Conservation (phyloP, 1,139 yeast species). For the Blastobotrys persicus region DNA sequence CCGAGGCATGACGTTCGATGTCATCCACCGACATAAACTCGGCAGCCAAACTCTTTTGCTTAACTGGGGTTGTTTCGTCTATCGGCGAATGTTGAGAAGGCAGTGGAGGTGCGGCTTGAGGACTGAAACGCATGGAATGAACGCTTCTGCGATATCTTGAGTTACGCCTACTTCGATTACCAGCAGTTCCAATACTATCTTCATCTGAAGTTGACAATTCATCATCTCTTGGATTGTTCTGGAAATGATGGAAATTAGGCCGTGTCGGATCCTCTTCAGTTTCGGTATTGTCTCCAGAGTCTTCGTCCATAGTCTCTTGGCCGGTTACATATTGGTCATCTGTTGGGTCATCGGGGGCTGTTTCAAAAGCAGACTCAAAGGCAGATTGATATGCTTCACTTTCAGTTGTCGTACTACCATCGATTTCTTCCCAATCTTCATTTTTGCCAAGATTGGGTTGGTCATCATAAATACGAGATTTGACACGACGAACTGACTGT, state of each 20-base stretch:
- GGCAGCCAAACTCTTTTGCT: slow-evolving; percentile 26
- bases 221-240: slow-evolving; percentile 4
- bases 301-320: slow-evolving; percentile 34
- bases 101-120: slow-evolving; percentile 9
- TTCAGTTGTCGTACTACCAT: slow-evolving; percentile 24
- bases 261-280: slow-evolving; percentile 41
- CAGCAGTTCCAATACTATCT: slow-evolving; percentile 8
- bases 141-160: slow-evolving; percentile 16
- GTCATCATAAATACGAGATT: slow-evolving; percentile 16
- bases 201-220: slow-evolving; percentile 16
- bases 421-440: slow-evolving; percentile 30
- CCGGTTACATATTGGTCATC: slow-evolving; percentile 39
- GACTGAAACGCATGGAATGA: slow-evolving; percentile 9
- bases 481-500: slow-evolving; percentile 10
- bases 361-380: slow-evolving; percentile 35
- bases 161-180: slow-evolving; percentile 14
- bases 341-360: slow-evolving; percentile 35
- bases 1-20: slow-evolving; percentile 49
- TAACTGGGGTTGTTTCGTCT: slow-evolving; percentile 23
- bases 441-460: slow-evolving; percentile 3
- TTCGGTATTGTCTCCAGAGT: slow-evolving; percentile 32
- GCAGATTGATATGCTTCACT: slow-evolving; percentile 24
- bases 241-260: not conserved
- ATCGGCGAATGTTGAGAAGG: slow-evolving; percentile 17
- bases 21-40: slow-evolving; percentile 40